Conservation (phyloP, 208 protist genomes). For the Leishmania aethiopica region DNA sequence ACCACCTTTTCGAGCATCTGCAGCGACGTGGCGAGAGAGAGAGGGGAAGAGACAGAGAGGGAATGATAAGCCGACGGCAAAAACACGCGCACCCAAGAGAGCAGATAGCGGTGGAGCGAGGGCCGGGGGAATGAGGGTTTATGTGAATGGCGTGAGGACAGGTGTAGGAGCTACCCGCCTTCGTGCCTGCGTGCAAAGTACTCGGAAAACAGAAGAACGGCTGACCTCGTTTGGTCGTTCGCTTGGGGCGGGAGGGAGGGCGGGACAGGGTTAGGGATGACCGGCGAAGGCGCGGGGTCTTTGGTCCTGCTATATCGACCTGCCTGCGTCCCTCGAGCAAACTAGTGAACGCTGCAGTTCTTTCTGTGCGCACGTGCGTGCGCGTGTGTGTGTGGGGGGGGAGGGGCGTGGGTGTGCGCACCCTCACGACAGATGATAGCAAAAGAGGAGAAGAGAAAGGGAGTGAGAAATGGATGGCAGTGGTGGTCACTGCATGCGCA, state of each 20-base stretch:
- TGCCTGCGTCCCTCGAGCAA: neutral
- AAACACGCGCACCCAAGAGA: neutral
- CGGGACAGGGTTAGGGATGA: neutral
- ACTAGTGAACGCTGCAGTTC: neutral
- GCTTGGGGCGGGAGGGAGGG: neutral
- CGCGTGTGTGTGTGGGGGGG: neutral
- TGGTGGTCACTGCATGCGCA: neutral
- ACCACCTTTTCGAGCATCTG: slow-evolving; percentile 85
- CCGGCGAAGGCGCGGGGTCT: neutral
- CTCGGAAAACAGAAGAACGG: neutral
- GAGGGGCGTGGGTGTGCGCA: no score
- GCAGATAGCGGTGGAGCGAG: neutral
- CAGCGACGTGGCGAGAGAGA: neutral
- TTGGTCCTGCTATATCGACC: neutral
- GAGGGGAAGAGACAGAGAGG: neutral
- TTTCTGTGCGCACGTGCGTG: neutral
- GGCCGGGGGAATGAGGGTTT: neutral
- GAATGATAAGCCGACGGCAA: neutral
- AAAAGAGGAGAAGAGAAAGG: neutral
- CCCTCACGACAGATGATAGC: neutral
- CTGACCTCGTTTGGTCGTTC: neutral
- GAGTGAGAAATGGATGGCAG: neutral
- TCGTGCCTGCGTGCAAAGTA: neutral
- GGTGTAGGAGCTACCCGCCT: no score
- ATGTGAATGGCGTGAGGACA: neutral